phyloP scores from a whole-genome alignment of 2,329 filamentous ascomycete species.

The Bipolaris zeicola region DNA sequence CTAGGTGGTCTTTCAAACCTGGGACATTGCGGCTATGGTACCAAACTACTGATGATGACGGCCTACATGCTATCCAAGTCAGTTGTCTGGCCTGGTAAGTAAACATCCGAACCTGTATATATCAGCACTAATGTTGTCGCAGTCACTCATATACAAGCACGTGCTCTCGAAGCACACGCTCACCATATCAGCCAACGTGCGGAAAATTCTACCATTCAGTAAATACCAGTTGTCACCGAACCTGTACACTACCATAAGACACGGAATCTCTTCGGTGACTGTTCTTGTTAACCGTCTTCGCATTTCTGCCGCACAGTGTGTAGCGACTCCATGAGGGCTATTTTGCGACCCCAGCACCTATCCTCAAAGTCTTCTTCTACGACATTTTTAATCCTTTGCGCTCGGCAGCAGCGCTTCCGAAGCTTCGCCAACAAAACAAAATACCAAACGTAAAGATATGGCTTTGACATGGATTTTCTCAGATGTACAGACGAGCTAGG shows the following conservation, averaged over 20 bases:
- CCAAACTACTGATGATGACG: constrained; percentile 81
- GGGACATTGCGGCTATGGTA: constrained; percentile 74
- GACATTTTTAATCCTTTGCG: constrained; percentile 6
- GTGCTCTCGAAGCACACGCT: constrained; percentile 68
- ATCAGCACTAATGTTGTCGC: constrained; percentile 30
- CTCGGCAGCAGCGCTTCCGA: neutral
- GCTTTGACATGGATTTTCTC: neutral
- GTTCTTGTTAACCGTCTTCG: neutral
- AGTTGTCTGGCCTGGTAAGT: constrained; percentile 88
- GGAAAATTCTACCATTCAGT: constrained; percentile 51
- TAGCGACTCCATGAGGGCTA: neutral
- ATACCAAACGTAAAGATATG: neutral
- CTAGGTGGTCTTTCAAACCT: constrained; percentile 61
- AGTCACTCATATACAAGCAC: constrained; percentile 73
- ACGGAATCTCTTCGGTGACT: constrained; percentile 1
- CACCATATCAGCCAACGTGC: constrained; percentile 67
- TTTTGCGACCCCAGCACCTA: neutral
- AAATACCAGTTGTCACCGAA: constrained; percentile 26
- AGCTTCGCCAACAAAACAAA: neutral
- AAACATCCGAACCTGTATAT: neutral
- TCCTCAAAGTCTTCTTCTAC: constrained; percentile 6
- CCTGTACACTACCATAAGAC: constrained; percentile 26
- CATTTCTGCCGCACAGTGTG: neutral
- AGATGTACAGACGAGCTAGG: neutral
- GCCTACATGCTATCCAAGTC: constrained; percentile 87